These are phyloP conservation scores for Nothomitra cinnamomea DNA, from an alignment of 2,329 filamentous ascomycete genomes.

Conservation along the genomic window DNA sequence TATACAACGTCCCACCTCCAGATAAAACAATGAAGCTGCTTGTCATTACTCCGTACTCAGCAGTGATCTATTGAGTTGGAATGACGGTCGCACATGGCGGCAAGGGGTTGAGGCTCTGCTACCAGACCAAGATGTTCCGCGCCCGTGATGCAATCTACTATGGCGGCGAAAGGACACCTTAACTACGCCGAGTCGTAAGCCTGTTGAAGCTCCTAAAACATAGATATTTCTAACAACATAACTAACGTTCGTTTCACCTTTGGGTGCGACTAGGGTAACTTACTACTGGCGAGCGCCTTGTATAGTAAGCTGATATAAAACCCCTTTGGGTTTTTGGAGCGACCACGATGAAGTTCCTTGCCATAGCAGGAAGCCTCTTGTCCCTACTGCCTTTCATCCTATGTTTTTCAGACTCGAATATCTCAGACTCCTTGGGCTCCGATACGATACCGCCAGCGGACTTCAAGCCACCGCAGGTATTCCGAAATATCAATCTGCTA, in stretches of 20 bases:
- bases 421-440: slow-evolving; percentile 37
- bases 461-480: slow-evolving; percentile 78
- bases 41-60: too few relatives aligned
- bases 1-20: too few relatives aligned
- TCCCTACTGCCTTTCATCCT: slow-evolving; percentile 10
- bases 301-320: neutral
- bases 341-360: neutral
- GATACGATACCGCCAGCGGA: slow-evolving; percentile 29
- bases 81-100: neutral
- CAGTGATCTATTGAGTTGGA: neutral
- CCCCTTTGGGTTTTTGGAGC: neutral
- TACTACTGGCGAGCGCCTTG: neutral
- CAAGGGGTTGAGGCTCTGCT: neutral
- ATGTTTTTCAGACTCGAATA: slow-evolving; percentile 37
- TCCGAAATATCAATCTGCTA: slow-evolving; percentile 85
- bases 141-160: neutral
- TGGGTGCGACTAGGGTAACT: neutral
- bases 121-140: neutral
- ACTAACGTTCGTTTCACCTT: neutral
- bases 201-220: neutral
- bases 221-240: neutral
- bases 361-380: neutral
- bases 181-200: neutral
- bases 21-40: too few relatives aligned
- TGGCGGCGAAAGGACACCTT: neutral